Evolutionary conservation across 2,329 filamentous ascomycete genomes (phyloP), one percentile per base, ranked within the genome.

Genomic region (Monosporascus sp.): DNA sequence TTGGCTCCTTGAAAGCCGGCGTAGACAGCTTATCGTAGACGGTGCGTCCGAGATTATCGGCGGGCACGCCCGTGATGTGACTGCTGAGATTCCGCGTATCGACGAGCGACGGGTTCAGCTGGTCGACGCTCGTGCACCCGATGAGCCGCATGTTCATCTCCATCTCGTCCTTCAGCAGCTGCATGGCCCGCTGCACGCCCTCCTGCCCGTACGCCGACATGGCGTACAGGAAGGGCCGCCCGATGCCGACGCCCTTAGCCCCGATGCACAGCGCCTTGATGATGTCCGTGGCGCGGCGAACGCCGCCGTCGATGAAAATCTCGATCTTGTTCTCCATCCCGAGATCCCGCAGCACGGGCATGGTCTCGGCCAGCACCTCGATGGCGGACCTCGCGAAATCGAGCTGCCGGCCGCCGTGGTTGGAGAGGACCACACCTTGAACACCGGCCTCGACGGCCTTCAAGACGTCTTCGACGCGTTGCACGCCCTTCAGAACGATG

Each of bases 111-210:
- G 92, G 87, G 57, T 88, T 90, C 57, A 99, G 74, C 62, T 99
- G 85, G 37, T 85, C 84, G 34, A 99, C 71, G 56, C 74, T 85
- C 20, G 80, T 82, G 55, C 85, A 89, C 9, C 94, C 94, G 62
- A 99, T 91, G 58, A 99, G 76, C 7, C 94, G 84, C 94, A 99
- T 97, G 67, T 93, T 94, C 93, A 97, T 97, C 76, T 95, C 91
- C 83, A 99, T 90, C 80, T 99, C 94, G 66, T 97, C 94, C 75
- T 90, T 91, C 62, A 96, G 80, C 54, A 96, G 76, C 72, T 91
- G 88, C 88, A 97, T 96, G 34, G 94, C 94, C 36, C 90, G 83
- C 66, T 95, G 90, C 20, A 97, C 93, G 59, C 94, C 94, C 2
- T 86, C 79, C 55, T 90, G 75, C 1, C 94, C 94, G 66, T 97